Conservation (phyloP, 441 rosid genomes). For the Aleurites moluccanus region DNA sequence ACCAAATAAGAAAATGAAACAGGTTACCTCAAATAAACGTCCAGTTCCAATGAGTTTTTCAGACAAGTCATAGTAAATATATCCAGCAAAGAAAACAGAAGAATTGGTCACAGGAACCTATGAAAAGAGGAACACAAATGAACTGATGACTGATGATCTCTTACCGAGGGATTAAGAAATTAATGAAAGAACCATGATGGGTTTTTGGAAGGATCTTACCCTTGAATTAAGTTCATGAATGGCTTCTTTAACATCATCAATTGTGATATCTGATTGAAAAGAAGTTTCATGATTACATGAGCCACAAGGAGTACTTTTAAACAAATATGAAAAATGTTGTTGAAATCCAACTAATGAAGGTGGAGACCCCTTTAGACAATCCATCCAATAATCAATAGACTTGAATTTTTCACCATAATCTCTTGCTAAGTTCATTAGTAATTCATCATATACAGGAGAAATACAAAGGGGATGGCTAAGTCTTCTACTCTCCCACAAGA, state of each 20-base stretch:
- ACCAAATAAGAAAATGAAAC: conserved; percentile 23
- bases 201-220: conserved; percentile 45
- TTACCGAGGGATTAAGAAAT: conserved; percentile 6
- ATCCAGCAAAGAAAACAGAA: conserved; percentile 67
- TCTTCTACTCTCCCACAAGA: conserved; percentile 85
- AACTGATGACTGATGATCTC: conserved; percentile 14
- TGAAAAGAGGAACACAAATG: conserved; percentile 21
- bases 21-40: conserved; percentile 67
- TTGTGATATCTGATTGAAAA: conserved; percentile 38
- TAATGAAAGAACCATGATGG: conserved; percentile 1
- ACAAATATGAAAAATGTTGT: conserved; percentile 49
- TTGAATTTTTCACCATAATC: conserved; percentile 48
- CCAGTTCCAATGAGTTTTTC: conserved; percentile 67
- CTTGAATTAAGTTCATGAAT: conserved; percentile 58
- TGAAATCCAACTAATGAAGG: conserved; percentile 62
- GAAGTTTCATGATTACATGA: conserved; percentile 31
- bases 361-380: conserved; percentile 61
- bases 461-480: conserved; percentile 81
- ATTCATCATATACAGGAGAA: conserved; percentile 68
- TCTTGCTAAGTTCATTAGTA: conserved; percentile 47
- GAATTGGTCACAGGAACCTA: conserved; percentile 55
- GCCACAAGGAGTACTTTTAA: conserved; percentile 26
- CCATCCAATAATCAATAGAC: conserved; percentile 65
- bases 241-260: conserved; percentile 56
- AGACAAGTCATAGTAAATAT: conserved; percentile 79